Percentiles rank a stretch among this genome's conserved stretches.
These are phyloP conservation scores for Geotrichum candidum DNA, from an alignment of 1,139 yeast genomes.

Conservation along the genomic window DNA sequence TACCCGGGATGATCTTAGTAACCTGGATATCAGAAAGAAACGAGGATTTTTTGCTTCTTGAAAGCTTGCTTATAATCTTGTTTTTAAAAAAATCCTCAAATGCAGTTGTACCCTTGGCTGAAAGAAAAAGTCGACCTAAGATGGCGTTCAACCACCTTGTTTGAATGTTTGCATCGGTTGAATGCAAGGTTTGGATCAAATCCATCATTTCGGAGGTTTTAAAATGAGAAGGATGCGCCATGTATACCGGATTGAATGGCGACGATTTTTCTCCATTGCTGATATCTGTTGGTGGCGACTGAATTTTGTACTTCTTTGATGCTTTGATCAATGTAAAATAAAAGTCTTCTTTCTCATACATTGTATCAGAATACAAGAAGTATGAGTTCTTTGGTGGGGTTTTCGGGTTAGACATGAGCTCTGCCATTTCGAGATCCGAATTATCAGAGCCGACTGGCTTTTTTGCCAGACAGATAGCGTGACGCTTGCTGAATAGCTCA, in stretches of 20 bases:
- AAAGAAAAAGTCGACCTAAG: conserved; percentile 71
- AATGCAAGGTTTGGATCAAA: conserved; percentile 67
- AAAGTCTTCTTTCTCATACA: conserved; percentile 86
- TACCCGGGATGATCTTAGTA: conserved; percentile 67
- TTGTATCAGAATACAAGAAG: conserved; percentile 69
- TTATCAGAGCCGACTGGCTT: conserved; percentile 15
- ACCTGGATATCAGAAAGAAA: conserved; percentile 78
- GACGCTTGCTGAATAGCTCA: conserved; percentile 68
- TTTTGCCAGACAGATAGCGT: conserved; percentile 61
- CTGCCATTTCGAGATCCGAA: conserved; percentile 13
- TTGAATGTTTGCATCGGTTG: conserved; percentile 76
- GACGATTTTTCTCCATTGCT: conserved; percentile 15
- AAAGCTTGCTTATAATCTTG: conserved; percentile 63
- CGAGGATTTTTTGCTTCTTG: conserved; percentile 78
- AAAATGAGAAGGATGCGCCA: conserved; percentile 71
- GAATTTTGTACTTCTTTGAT: conserved; percentile 41
- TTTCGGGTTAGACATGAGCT: conserved; percentile 23
- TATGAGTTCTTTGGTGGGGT: conserved; percentile 52
- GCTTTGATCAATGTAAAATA: conserved; percentile 79
- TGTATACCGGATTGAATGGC: conserved; percentile 41
- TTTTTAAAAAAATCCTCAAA: conserved; percentile 53
- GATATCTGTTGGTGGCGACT: conserved; percentile 8
- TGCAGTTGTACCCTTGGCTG: conserved; percentile 64
- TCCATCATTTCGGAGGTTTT: conserved; percentile 65
- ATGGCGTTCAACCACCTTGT: conserved; percentile 89